These are phyloP conservation scores for Suillus subaureus DNA, from an alignment of 768 basidiomycete genomes.

Conservation along the genomic window DNA sequence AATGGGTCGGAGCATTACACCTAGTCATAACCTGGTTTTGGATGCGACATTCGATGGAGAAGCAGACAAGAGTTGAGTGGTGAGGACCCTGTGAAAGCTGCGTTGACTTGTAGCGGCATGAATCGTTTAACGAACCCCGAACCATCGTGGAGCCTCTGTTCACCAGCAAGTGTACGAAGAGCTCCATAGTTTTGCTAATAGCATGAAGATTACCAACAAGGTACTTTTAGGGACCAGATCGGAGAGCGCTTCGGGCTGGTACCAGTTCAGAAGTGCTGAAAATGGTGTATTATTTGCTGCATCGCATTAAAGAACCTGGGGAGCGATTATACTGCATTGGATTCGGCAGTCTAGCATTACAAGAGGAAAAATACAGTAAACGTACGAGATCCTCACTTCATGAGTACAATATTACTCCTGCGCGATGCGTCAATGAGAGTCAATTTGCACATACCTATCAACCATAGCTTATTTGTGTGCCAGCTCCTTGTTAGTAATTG, in stretches of 20 bases:
- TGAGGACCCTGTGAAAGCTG: neutral
- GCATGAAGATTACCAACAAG: neutral
- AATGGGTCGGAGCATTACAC: neutral
- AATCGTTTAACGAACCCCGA: neutral
- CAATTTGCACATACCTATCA: slow-evolving; percentile 59
- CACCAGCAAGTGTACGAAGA: neutral
- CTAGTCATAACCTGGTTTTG: too few species aligned
- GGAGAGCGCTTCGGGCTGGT: neutral
- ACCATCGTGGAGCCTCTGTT: neutral
- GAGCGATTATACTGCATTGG: too few species aligned
- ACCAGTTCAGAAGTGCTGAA: neutral
- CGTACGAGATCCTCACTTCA: too few species aligned
- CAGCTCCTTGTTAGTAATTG: slow-evolving; percentile 62
- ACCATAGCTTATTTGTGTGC: slow-evolving; percentile 72
- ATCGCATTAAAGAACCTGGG: too few species aligned
- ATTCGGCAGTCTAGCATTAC: too few species aligned
- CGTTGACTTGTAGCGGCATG: neutral
- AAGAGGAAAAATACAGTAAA: too few species aligned
- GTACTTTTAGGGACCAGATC: neutral
- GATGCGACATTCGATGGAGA: neutral
- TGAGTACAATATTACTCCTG: too few species aligned
- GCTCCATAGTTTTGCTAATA: neutral
- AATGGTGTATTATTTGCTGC: too few species aligned
- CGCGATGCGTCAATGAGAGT: slow-evolving; percentile 10
- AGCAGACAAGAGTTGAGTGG: neutral